Base-by-base conservation (phyloP, 352 stramenopile genomes). In the Aphanomyces invadans region DNA sequence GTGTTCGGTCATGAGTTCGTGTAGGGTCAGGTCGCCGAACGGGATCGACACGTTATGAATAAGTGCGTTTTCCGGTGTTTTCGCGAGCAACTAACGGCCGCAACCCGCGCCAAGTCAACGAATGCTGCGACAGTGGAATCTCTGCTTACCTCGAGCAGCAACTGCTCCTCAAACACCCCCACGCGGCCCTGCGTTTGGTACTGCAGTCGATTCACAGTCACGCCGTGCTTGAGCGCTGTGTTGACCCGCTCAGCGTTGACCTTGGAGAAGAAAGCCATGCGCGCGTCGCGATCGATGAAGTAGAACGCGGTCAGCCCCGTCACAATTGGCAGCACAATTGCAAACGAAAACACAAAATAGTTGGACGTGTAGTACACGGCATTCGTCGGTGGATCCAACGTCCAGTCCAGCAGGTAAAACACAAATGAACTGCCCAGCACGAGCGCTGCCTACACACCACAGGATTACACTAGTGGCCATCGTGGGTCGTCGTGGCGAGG, bases 241-340 rank as follows among this genome's bases (percentile, higher is more conserved):
- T 92, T 92, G 59, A 92, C 85, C 4, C 83, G 78, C 49, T 92
- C 81, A 0, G 81, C 83, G 56, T 78, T 79, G 11, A 89, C 71
- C 73, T 89, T 88, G 0, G 78, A 88, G 0, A 79, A 80, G 59
- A 90, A 92, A 4, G 81, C 81, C 48, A 88, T 81, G 0, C 83
- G 76, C 1, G 78, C 72, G 1, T 80, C 78, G 36, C 83, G 80
- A 59, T 92, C 83, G 70, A 89, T 79, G 2, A 81, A 87, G 49
- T 92, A 90, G 28, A 80, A 90, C 5, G 83, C 81, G 56, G 86
- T 78, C 9, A 92, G 68, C 19, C 79, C 81, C 46, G 89, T 76
- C 17, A 75, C 76, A 2, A 80, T 86, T 0, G 83, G 83, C 9
- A 92, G 52, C 32, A 90, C 75, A 0, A 89, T 77, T 12, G 76